Evolutionary conservation across 176 grass and related monocot genomes (phyloP), one percentile per base, ranked within the genome.

Genomic region (Eleusine coracana): DNA sequence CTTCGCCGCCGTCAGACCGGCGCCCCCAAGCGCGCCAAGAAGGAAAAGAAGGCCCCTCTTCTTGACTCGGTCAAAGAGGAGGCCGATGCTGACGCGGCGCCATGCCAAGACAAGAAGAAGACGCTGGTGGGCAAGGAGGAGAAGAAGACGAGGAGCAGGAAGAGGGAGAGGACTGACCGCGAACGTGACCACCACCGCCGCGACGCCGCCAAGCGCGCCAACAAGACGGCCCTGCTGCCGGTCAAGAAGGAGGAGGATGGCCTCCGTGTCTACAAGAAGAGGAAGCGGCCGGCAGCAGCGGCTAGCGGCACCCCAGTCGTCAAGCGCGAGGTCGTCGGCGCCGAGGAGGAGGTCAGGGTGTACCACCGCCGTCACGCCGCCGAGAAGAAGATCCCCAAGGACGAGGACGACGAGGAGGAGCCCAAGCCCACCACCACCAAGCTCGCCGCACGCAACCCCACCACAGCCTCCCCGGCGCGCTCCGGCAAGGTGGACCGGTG

Each of bases 401-500:
- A 29, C 23, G 56, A 25, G 5, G 55, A 58, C 20, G 20, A 59
- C 7, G 59, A 7, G 54, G 71, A 58, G 59, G 46, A 78, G 48
- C 50, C 44, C 48, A 73, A 74, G 64, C 66, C 80, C 51, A 46
- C 25, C 3, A 5, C 36, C 18, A 3, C 82, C 5, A 3, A 25
- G n/a, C 3, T 17, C 50, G 14, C 31, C 14, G 31, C 31, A 34
- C 31, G 31, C 31, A 34, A 34, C 31, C 31, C 31, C 31, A 34
- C 31, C 31, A 34, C 31, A 34, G 44, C 37, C 41, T 65, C 66
- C 14, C 21, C 51, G 52, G n/a, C 51, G 52, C 28, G 76, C 80
- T 11, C 44, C 10, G 88, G 87, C 64, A 91, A 71, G 70, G 74
- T 68, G 2, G 71, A 91, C 11, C 68, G 96, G 42, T 95, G 92